Percentiles rank a stretch among this genome's conserved stretches.
These are phyloP conservation scores for Lecanicillium sp. DNA, from an alignment of 2,329 filamentous ascomycete species.

Conservation along the genomic window DNA sequence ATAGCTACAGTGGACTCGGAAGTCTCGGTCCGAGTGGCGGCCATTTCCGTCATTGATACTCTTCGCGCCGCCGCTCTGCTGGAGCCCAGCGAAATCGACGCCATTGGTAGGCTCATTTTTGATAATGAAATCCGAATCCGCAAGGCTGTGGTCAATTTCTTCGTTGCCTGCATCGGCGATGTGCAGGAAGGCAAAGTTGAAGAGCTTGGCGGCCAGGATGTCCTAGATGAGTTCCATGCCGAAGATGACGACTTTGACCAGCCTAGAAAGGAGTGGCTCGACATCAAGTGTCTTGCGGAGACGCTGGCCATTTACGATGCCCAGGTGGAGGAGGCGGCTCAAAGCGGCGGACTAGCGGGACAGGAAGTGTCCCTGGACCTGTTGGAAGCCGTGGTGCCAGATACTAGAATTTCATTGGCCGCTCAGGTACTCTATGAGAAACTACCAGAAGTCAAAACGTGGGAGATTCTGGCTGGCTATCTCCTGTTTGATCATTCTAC, in stretches of 20 bases:
- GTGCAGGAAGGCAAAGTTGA: slow-evolving; percentile 73
- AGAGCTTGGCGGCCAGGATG: slow-evolving; percentile 73
- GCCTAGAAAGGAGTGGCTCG: slow-evolving; percentile 78
- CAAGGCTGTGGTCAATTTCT: slow-evolving; percentile 85
- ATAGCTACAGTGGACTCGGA: slow-evolving; percentile 87
- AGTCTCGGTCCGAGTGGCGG: slow-evolving; percentile 66
- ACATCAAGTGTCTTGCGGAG: slow-evolving; percentile 83
- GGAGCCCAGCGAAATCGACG: slow-evolving; percentile 85
- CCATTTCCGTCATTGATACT: slow-evolving; percentile 74
- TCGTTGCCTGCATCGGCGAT: slow-evolving; percentile 79
- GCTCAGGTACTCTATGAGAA: slow-evolving; percentile 80
- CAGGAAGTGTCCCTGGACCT: slow-evolving; percentile 45
- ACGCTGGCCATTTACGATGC: slow-evolving; percentile 74
- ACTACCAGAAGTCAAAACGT: slow-evolving; percentile 72
- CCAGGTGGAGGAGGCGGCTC: slow-evolving; percentile 52
- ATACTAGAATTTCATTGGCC: slow-evolving; percentile 79
- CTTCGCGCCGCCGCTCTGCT: slow-evolving; percentile 79
- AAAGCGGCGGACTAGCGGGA: slow-evolving; percentile 33
- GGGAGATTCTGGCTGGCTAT: slow-evolving; percentile 85
- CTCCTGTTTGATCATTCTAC: slow-evolving; percentile 85
- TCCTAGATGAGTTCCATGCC: slow-evolving; percentile 66
- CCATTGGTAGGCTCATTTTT: slow-evolving; percentile 80
- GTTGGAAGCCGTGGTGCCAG: slow-evolving; percentile 56
- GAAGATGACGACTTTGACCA: slow-evolving; percentile 71
- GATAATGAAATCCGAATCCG: slow-evolving; percentile 79